Evolutionary conservation across 306 rosid genomes (phyloP).

Genomic region (Corylus avellana): DNA sequence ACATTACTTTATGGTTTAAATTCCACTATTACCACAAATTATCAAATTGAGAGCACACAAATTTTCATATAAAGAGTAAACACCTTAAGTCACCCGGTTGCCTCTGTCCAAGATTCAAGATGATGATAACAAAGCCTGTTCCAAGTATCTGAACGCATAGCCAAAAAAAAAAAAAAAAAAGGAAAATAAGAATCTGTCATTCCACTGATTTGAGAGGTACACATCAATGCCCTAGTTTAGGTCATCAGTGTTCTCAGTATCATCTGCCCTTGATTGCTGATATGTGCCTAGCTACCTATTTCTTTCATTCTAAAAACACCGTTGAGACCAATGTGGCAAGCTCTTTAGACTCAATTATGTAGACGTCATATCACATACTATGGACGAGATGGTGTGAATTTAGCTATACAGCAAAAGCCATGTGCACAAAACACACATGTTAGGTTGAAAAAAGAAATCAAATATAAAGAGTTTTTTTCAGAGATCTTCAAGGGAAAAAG

Average conservation of each 20-base stretch:
- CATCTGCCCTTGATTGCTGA: neutral
- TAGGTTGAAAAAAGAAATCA: neutral
- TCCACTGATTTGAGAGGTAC: slow-evolving; percentile 1
- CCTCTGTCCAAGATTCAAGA: slow-evolving; percentile 82
- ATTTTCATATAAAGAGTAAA: slow-evolving; percentile 7
- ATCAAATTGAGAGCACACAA: slow-evolving; percentile 11
- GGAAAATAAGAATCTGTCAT: slow-evolving; percentile 8
- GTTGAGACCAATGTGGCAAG: neutral
- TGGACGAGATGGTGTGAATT: neutral
- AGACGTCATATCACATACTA: slow-evolving; percentile 2
- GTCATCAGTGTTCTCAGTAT: neutral
- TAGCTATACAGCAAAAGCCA: neutral
- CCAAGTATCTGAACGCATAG: slow-evolving; percentile 65
- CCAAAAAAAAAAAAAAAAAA: slow-evolving; percentile 24
- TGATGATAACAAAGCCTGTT: slow-evolving; percentile 80
- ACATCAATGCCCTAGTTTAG: neutral
- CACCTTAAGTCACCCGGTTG: slow-evolving; percentile 90
- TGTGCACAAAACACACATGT: neutral
- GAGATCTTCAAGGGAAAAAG: neutral
- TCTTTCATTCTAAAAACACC: neutral
- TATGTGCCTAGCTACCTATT: neutral
- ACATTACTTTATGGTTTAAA: neutral
- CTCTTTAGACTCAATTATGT: neutral
- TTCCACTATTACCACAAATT: neutral
- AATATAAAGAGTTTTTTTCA: neutral